Base-by-base conservation (phyloP, 169 alveolate species). In the Cryptosporidium ubiquitum region DNA sequence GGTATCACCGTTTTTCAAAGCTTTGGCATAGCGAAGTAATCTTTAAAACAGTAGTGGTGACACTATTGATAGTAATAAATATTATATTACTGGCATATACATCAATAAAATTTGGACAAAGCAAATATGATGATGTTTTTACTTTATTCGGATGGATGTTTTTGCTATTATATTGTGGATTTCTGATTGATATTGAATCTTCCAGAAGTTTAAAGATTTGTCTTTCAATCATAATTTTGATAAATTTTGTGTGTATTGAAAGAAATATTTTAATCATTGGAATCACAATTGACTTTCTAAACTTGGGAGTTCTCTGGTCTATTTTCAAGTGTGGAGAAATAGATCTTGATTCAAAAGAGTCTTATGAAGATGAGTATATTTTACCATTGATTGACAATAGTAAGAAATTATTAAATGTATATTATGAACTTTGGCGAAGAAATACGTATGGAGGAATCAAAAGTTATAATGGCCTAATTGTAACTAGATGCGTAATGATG, bases 281-380 rank as follows among this genome's bases (percentile, higher is more conserved):
- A 33, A 64, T 61, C 16, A 79, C 35, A 57, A 10, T 79, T 10
- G 89, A 79, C 68, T 58, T 60, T 20, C 61, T 79, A 40, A 79
- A 37, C 61, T 79, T 79, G 31, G 89, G 73, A 20, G 68, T 79
- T 37, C 42, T 79, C 23, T 61, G 73, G 79, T 37, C 66, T 42
- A 29, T 52, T 44, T 79, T 79, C 16, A 64, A 52, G 35, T 26
- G 42, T 40, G 60, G 35, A 37, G 68, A 33, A 9, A 23, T 20
- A 23, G 4, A 23, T 26, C 9, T 55, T 2, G 23, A 64, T 10
- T 12, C 75, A 47, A 42, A 60, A 14, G 42, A 64, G 12, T 23
- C 29, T n/a, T 44, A n/a, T 61, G 89, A 58, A 35, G 89, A 79
- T 60, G 75, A 64, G 23, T 40, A 61, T 64, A 40, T 79, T 29